phyloP scores from a whole-genome alignment of 2,329 filamentous ascomycete genomes.

The Pestalotiopsis sp. region DNA sequence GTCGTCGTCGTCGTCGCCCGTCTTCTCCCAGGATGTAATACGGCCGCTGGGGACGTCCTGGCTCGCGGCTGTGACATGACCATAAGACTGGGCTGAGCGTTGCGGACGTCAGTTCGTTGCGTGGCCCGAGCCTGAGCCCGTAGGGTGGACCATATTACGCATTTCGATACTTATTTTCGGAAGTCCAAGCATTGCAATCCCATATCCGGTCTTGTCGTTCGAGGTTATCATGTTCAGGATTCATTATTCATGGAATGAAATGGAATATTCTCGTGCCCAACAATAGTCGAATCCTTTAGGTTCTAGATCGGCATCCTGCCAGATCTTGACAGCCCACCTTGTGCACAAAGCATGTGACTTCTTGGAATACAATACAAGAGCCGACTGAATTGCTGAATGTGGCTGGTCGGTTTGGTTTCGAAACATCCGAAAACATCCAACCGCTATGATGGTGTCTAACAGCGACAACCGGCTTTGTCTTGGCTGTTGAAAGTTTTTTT shows the following conservation, averaged over 20 bases:
- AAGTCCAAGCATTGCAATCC: background rate
- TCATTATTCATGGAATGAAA: background rate
- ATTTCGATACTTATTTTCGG: background rate
- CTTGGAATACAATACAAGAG: background rate
- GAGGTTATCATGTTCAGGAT: background rate
- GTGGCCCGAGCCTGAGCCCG: background rate
- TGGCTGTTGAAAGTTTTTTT: background rate
- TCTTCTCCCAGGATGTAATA: background rate
- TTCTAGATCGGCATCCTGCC: background rate
- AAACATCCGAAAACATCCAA: slow-evolving; percentile 1
- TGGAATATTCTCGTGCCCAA: background rate
- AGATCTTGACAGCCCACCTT: background rate
- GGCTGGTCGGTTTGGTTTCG: background rate
- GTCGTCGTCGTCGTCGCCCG: background rate
- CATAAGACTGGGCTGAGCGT: background rate
- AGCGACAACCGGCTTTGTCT: background rate
- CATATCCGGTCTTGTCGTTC: background rate
- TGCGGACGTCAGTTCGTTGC: slow-evolving; percentile 2
- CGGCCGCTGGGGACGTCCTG: background rate
- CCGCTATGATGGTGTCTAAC: background rate
- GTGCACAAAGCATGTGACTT: background rate
- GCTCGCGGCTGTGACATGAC: background rate
- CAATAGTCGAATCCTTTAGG: background rate
- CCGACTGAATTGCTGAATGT: background rate
- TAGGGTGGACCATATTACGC: background rate